A percentile compares a stretch with the other conserved stretches of the same genome.
Conservation (phyloP, 768 basidiomycete genomes). For the Pulveroboletus frians region DNA sequence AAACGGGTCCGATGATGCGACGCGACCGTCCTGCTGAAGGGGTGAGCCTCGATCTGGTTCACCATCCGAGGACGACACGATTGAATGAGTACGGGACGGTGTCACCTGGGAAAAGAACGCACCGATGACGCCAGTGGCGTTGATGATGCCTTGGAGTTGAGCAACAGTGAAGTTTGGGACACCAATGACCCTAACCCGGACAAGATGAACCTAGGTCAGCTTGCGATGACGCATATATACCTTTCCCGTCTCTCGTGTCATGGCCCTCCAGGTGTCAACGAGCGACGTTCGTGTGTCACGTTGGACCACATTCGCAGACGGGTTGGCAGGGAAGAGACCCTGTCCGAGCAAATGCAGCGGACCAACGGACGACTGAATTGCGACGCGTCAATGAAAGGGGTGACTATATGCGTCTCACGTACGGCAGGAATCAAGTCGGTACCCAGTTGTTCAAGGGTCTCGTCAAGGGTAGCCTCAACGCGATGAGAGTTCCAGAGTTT, state of each 20-base stretch:
- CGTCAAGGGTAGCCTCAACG: slow-evolving; percentile 71
- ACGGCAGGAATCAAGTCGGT: slow-evolving; percentile 76
- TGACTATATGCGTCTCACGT: slow-evolving; percentile 19
- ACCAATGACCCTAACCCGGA: slow-evolving; percentile 62
- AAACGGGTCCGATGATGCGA: slow-evolving; percentile 69
- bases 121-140: slow-evolving; percentile 70
- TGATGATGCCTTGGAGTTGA: slow-evolving; percentile 60
- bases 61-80: slow-evolving; percentile 36
- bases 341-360: slow-evolving; percentile 61
- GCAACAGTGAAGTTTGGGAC: slow-evolving; percentile 78
- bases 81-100: not conserved
- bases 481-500: slow-evolving; percentile 76
- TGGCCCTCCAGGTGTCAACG: slow-evolving; percentile 80
- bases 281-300: slow-evolving; percentile 49
- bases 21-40: slow-evolving; percentile 69
- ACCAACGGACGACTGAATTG: slow-evolving; percentile 72
- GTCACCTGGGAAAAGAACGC: slow-evolving; percentile 15
- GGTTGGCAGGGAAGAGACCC: slow-evolving; percentile 49
- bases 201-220: not conserved
- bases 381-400: not conserved
- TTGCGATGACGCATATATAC: slow-evolving; percentile 28
- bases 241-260: slow-evolving; percentile 69
- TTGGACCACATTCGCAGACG: slow-evolving; percentile 38
- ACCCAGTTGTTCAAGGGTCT: slow-evolving; percentile 68
- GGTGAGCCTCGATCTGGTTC: slow-evolving; percentile 85